These are phyloP conservation scores for Cyclotella sp. DNA, from an alignment of 108 stramenopile species.

Conservation along the genomic window DNA sequence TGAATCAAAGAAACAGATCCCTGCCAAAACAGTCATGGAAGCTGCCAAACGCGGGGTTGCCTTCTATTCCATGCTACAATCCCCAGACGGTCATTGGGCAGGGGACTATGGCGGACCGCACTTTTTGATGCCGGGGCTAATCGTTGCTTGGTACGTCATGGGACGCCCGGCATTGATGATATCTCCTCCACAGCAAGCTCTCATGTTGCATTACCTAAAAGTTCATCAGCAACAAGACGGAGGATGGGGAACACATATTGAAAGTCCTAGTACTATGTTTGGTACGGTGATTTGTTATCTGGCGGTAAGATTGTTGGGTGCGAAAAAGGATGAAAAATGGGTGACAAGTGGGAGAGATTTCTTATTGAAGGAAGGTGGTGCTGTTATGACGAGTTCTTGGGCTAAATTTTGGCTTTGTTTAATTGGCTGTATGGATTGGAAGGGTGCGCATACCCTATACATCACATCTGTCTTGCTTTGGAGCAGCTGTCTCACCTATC, in stretches of 20 bases:
- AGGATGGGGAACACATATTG: constrained; percentile 99
- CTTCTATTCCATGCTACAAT: constrained; percentile 88
- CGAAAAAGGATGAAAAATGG: constrained; percentile 63
- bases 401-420: constrained; percentile 98
- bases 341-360: constrained; percentile 65
- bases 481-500: background rate
- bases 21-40: constrained; percentile 59
- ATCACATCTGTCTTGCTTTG: background rate
- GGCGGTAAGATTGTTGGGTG: constrained; percentile 89
- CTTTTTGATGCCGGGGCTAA: constrained; percentile 96
- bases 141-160: constrained; percentile 91
- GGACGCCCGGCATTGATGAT: constrained; percentile 70
- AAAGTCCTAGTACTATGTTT: constrained; percentile 98
- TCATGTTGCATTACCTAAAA: constrained; percentile 87
- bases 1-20: constrained; percentile 13
- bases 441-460: constrained; percentile 25
- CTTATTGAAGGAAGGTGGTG: constrained; percentile 91
- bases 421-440: constrained; percentile 96
- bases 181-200: constrained; percentile 59
- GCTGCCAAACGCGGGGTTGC: constrained; percentile 71
- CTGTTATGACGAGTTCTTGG: constrained; percentile 93
- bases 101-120: constrained; percentile 99
- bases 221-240: constrained; percentile 98
- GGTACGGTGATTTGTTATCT: constrained; percentile 94
- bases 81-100: constrained; percentile 92